Conservation (phyloP, 2,329 filamentous ascomycete genomes). For the Colletotrichum cereale region DNA sequence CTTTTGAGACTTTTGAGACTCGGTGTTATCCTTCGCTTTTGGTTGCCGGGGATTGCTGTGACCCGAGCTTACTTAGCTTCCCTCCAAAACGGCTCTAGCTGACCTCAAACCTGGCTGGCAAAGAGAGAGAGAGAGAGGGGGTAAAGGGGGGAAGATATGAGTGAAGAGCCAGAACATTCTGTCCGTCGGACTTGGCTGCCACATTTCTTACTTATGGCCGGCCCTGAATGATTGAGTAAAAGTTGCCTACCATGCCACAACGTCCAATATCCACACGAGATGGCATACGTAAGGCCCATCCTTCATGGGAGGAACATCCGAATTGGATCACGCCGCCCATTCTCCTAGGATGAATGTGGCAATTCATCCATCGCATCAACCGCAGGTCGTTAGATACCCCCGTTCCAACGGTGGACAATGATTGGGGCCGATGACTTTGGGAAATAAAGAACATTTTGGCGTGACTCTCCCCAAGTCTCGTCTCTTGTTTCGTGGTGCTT, state of each 20-base stretch:
- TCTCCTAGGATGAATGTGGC: slow-evolving; percentile 25
- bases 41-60: not conserved
- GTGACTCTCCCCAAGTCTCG: slow-evolving; percentile 32
- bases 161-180: slow-evolving; percentile 16
- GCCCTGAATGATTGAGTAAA: slow-evolving; percentile 12
- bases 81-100: not conserved
- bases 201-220: slow-evolving; percentile 10
- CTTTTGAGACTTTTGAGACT: not conserved
- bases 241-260: slow-evolving; percentile 37
- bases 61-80: not conserved
- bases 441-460: not conserved
- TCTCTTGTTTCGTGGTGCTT: slow-evolving; percentile 31
- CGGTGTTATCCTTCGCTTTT: not conserved
- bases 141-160: no score
- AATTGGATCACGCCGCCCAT: slow-evolving; percentile 22
- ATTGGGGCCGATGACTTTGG: slow-evolving; percentile 9
- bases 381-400: slow-evolving; percentile 25
- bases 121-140: not conserved
- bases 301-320: slow-evolving; percentile 29
- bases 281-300: slow-evolving; percentile 34
- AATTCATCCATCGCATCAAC: slow-evolving; percentile 24
- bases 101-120: not conserved
- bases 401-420: not conserved
- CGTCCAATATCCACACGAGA: slow-evolving; percentile 31
- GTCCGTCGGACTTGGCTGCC: slow-evolving; percentile 1